Evolutionary conservation across 306 rosid species (phyloP).

Genomic region (Aeschynomene evenia): DNA sequence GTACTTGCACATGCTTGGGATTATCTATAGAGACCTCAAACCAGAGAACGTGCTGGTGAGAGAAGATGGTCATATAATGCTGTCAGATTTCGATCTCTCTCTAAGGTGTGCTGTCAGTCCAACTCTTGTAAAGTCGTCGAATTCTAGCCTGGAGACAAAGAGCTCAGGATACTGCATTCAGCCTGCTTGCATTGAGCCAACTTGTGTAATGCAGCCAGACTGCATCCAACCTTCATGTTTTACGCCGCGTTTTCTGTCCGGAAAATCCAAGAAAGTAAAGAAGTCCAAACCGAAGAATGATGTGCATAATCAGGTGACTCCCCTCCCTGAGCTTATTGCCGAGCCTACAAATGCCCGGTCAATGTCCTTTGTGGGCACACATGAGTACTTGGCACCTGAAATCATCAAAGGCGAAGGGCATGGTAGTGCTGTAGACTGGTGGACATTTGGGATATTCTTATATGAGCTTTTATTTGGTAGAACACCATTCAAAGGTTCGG

Average conservation of each 20-base stretch:
- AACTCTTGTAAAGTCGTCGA: constrained; percentile 66
- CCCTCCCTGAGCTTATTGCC: constrained; percentile 87
- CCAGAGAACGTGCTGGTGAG: constrained; percentile 94
- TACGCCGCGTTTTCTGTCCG: constrained; percentile 55
- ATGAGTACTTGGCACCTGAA: constrained; percentile 95
- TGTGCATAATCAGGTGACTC: constrained; percentile 60
- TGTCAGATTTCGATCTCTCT: constrained; percentile 94
- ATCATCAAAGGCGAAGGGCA: constrained; percentile 97
- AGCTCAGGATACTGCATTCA: constrained; percentile 72
- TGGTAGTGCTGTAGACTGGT: constrained; percentile 99
- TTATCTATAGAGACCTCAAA: constrained; percentile 91
- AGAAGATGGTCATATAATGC: constrained; percentile 98
- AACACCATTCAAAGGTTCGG: constrained; percentile 92
- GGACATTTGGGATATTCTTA: constrained; percentile 95
- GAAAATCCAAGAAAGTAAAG: constrained; percentile 67
- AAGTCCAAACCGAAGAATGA: constrained; percentile 64
- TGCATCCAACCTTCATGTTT: constrained; percentile 88
- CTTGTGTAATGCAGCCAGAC: constrained; percentile 75
- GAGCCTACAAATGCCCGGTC: constrained; percentile 93
- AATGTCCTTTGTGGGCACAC: constrained; percentile 97
- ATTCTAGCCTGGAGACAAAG: constrained; percentile 53
- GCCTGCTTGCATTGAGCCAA: constrained; percentile 81
- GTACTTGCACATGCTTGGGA: constrained; percentile 98
- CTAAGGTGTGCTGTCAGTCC: constrained; percentile 88
- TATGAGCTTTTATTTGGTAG: constrained; percentile 91